phyloP scores from a whole-genome alignment of 352 stramenopile genomes.

The Phytophthora capsici region DNA sequence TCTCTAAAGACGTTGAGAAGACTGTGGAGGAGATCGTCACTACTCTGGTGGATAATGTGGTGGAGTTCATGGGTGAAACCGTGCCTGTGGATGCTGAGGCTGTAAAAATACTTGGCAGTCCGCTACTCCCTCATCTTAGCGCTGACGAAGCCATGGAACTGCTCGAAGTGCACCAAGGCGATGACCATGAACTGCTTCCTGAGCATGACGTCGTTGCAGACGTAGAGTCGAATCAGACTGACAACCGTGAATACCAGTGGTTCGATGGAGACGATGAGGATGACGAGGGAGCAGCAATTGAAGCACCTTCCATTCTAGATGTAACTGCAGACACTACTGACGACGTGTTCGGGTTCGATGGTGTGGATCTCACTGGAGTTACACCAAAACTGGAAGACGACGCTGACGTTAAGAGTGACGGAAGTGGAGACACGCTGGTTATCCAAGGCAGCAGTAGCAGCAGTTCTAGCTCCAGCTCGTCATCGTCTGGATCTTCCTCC shows the following conservation, averaged over 20 bases:
- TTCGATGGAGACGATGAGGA: constrained; percentile 46
- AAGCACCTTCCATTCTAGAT: constrained; percentile 21
- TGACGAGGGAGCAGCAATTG: constrained; percentile 22
- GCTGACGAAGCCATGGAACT: constrained; percentile 37
- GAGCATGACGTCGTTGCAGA: constrained; percentile 19
- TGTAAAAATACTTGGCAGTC: constrained; percentile 19
- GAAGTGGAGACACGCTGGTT: constrained; percentile 33
- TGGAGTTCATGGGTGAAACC: constrained; percentile 16
- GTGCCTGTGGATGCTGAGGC: constrained; percentile 12
- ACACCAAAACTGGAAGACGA: constrained; percentile 2
- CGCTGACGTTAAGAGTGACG: constrained; percentile 34
- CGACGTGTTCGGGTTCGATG: constrained; percentile 36
- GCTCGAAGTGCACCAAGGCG: constrained; percentile 30
- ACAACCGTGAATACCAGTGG: constrained; percentile 40
- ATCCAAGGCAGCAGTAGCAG: constrained; percentile 30
- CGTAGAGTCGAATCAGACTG: constrained; percentile 13
- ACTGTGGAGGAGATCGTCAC: constrained; percentile 17
- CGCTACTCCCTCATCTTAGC: constrained; percentile 32
- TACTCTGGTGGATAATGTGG: constrained; percentile 26
- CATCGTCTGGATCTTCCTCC: constrained; percentile 23
- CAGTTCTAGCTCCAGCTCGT: constrained; percentile 32
- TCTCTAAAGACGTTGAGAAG: background rate
- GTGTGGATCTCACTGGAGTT: constrained; percentile 16
- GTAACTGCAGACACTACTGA: constrained; percentile 25
- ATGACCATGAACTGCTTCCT: constrained; percentile 28